phyloP scores from a whole-genome alignment of 495 filamentous ascomycete species.

The Haplographium delicatum region DNA sequence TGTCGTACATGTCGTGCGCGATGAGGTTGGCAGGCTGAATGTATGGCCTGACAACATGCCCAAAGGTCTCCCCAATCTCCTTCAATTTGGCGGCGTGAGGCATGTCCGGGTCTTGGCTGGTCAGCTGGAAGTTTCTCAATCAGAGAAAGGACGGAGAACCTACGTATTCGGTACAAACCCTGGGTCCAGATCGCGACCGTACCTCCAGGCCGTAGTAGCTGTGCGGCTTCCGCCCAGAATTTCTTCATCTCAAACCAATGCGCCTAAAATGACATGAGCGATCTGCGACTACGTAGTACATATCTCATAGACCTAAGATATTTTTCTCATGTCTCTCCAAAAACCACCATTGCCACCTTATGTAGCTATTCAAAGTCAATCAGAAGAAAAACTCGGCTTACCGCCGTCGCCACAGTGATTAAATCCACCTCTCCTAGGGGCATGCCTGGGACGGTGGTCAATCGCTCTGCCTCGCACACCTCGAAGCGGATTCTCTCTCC shows the following conservation, averaged over 20 bases:
- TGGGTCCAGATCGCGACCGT: conserved; percentile 49
- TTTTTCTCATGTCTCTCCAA: background rate
- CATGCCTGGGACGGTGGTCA: conserved; percentile 3
- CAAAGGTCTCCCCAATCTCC: conserved; percentile 25
- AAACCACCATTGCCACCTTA: background rate
- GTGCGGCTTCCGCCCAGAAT: conserved; percentile 53
- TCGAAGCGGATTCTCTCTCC: conserved; percentile 34
- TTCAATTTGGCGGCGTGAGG: conserved; percentile 30
- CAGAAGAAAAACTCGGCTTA: background rate
- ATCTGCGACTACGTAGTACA: background rate
- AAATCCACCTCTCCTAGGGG: conserved; percentile 40
- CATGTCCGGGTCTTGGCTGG: conserved; percentile 30
- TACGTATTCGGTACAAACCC: background rate
- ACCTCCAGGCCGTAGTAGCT: conserved; percentile 46
- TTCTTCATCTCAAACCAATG: conserved; percentile 57
- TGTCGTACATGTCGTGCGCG: conserved; percentile 29
- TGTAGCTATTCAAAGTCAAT: background rate
- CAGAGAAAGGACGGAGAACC: no score
- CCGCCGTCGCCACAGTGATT: conserved; percentile 42
- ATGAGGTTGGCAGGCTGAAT: conserved; percentile 32
- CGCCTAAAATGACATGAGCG: conserved; percentile 11
- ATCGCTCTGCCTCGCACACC: conserved; percentile 38
- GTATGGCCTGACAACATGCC: conserved; percentile 25
- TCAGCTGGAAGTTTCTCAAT: no score
- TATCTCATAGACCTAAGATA: background rate